Base-by-base conservation (phyloP, 176 grass and related monocot species). In the Eleusine coracana region DNA sequence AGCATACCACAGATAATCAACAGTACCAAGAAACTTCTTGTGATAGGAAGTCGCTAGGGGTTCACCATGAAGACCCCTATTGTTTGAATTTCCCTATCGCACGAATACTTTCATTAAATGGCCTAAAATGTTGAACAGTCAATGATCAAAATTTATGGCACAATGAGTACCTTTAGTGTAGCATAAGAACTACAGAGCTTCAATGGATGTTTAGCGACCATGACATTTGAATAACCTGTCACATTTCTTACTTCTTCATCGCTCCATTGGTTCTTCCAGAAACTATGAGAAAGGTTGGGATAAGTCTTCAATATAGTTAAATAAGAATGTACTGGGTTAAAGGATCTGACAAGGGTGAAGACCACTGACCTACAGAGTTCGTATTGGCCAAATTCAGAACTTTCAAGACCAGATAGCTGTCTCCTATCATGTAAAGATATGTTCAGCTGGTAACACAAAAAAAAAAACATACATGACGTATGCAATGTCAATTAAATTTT, bases 1-100 rank as follows among this genome's bases (percentile, higher is more conserved):
- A 54, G 69, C 77, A 82, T 90, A 94, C 95, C 92, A 97, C 23
- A 92, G 72, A 89, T 97, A 97, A 89, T 97, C 95, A 68, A 97
- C 95, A 13, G 95, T 97, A 51, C 95, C 95, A 38, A 92, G 64
- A 85, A 98, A 95, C 72, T 88, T 95, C 18, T 90, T 95, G 72
- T 98, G 96, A 71, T 80, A 95, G 40, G 92, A 90, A 63, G 95
- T 98, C 46, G 90, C 92, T 37, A 91, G 28, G 12, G 95, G 92
- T 89, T 98, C 95, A 54, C 89, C 86, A 37, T 86, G 82, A 86
- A 74, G 75, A 76, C 72, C 90, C 84, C 95, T 98, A 80, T 89
- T 94, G 50, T 80, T 86, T 54, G 90, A 84, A 76, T 86, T 90
- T 28, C 90, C 90, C 95, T 98, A 83, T 11, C 25, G 14, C 3